These are phyloP conservation scores for Skeletonema grethae DNA, from an alignment of 108 stramenopile species.

Conservation along the genomic window DNA sequence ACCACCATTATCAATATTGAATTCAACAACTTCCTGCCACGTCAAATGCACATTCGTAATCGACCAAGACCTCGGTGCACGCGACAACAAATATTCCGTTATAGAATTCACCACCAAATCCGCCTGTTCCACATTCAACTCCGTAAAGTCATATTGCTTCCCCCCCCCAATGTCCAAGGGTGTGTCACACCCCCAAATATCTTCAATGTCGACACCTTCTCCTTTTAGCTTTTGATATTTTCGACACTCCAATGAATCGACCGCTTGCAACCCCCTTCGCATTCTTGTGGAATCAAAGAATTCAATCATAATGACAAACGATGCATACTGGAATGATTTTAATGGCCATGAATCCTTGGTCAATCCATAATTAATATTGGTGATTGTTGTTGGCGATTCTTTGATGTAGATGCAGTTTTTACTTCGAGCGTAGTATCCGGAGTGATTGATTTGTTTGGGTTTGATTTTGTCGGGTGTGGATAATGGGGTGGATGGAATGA, in stretches of 20 bases:
- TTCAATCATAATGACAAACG: constrained; percentile 15
- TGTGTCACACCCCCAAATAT: constrained; percentile 38
- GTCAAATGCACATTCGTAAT: background rate
- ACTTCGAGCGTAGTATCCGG: constrained; percentile 27
- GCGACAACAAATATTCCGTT: background rate
- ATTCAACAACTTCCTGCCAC: constrained; percentile 12
- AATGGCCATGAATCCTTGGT: constrained; percentile 15
- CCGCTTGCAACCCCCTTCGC: background rate
- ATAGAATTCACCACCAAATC: background rate
- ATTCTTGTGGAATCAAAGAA: constrained; percentile 13
- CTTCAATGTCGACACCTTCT: constrained; percentile 24
- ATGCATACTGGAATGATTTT: constrained; percentile 34
- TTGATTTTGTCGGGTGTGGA: constrained; percentile 1
- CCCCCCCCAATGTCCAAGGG: background rate
- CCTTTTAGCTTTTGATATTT: constrained; percentile 27
- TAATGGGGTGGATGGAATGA: constrained; percentile 4
- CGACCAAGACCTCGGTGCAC: background rate
- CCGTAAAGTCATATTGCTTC: background rate
- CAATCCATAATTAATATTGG: constrained; percentile 23
- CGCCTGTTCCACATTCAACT: background rate
- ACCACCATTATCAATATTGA: constrained; percentile 9
- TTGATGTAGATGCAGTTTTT: constrained; percentile 27
- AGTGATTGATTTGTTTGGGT: constrained; percentile 14
- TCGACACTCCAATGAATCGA: constrained; percentile 25
- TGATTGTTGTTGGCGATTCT: constrained; percentile 7